Conservation (phyloP, 108 stramenopile species). For the Discostella stelligeroides region DNA sequence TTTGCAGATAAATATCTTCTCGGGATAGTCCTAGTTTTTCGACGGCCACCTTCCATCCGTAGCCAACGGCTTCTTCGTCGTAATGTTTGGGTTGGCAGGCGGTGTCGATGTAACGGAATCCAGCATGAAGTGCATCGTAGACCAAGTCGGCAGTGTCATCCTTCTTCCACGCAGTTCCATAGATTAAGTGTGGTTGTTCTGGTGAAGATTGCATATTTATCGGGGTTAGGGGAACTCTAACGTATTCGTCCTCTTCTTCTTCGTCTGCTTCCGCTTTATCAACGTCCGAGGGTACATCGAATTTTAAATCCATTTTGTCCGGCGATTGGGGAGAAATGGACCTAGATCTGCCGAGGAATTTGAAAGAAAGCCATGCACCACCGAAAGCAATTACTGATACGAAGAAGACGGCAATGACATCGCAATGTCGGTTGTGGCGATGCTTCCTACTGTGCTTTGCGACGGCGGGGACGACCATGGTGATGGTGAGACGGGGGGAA, state of each 20-base stretch:
- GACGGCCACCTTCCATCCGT: constrained; percentile 56
- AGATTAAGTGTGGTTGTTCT: constrained; percentile 46
- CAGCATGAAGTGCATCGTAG: constrained; percentile 67
- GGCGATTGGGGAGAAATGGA: background rate
- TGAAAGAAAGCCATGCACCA: too few species aligned
- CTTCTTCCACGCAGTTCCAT: constrained; percentile 95
- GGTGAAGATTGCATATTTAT: constrained; percentile 11
- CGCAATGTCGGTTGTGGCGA: too few species aligned
- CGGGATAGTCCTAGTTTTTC: constrained; percentile 54
- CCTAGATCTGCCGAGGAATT: too few species aligned
- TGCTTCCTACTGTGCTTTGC: too few species aligned
- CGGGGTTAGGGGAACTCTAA: constrained; percentile 16
- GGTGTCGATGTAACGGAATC: constrained; percentile 92
- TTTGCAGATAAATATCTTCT: constrained; percentile 84
- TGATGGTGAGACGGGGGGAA: too few species aligned
- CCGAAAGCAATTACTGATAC: too few species aligned
- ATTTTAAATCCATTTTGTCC: background rate
- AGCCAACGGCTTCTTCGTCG: constrained; percentile 82
- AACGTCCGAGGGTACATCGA: background rate
- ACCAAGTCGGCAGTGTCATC: constrained; percentile 79
- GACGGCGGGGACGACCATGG: too few species aligned
- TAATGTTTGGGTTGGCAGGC: constrained; percentile 95
- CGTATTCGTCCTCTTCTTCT: background rate
- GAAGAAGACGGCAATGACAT: too few species aligned
- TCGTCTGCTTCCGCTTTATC: too few species aligned